Conservation (phyloP, 768 basidiomycete genomes). For the Trametes punicea region DNA sequence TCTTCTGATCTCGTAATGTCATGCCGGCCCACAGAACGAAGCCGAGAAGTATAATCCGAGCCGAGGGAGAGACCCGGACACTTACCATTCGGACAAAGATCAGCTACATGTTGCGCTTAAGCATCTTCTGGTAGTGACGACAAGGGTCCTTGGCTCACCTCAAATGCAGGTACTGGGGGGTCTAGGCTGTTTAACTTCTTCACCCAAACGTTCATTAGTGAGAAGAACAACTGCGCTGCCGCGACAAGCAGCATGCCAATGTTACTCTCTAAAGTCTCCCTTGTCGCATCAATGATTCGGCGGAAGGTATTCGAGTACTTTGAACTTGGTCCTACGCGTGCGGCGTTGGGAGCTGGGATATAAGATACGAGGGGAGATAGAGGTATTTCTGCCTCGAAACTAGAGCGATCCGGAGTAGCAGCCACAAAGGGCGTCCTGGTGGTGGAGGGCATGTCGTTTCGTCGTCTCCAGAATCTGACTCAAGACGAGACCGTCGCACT, state of each 20-base stretch:
- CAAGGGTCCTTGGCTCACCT: too few species aligned
- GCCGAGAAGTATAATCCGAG: too few species aligned
- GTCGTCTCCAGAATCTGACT: background rate
- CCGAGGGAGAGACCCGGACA: too few species aligned
- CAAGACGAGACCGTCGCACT: too few species aligned
- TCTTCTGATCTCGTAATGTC: too few species aligned
- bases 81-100: conserved; percentile 59
- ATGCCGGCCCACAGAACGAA: too few species aligned
- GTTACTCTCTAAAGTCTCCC: conserved; percentile 36
- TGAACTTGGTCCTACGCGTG: background rate
- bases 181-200: conserved; percentile 59
- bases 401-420: conserved; percentile 6
- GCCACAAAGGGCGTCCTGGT: conserved; percentile 1
- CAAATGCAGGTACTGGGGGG: conserved; percentile 53
- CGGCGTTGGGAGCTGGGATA: background rate
- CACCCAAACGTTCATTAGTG: conserved; percentile 59
- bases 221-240: conserved; percentile 54
- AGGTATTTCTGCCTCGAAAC: conserved; percentile 4
- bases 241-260: conserved; percentile 59
- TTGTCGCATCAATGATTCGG: background rate
- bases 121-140: background rate
- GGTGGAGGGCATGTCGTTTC: conserved; percentile 1
- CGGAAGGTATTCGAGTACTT: background rate
- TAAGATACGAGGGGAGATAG: conserved; percentile 10
- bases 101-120: conserved; percentile 35